Percentiles rank a stretch among this genome's conserved stretches.
Evolutionary conservation across 108 stramenopile genomes (phyloP).

Genomic region (Skeletonema marinoi): DNA sequence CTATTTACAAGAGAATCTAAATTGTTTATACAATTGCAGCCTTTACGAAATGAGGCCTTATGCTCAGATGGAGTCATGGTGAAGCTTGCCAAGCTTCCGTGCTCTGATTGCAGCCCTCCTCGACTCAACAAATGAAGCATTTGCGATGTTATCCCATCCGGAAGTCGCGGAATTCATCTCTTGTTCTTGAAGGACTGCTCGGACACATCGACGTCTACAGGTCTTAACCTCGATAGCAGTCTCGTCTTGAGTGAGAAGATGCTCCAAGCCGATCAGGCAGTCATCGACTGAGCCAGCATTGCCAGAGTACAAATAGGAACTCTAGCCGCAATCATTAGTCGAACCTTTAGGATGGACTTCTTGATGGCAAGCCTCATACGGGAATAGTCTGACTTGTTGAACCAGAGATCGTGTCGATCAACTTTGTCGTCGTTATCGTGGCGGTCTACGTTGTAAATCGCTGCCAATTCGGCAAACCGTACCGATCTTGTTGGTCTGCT

Average conservation of each 20-base stretch:
- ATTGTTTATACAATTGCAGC: neutral
- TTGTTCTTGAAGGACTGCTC: neutral
- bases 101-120: neutral
- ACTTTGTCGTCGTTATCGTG: neutral
- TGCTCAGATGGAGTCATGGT: neutral
- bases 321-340: neutral
- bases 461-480: neutral
- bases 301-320: neutral
- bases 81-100: neutral
- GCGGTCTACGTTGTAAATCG: neutral
- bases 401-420: conserved; percentile 1
- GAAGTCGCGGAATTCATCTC: neutral
- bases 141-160: neutral
- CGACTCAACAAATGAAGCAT: neutral
- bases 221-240: neutral
- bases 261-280: neutral
- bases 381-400: neutral
- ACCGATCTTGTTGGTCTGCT: neutral
- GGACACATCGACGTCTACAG: neutral
- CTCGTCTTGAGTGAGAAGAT: neutral
- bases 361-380: neutral
- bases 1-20: neutral
- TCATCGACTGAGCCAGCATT: neutral
- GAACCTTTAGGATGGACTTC: neutral
- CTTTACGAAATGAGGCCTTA: neutral